Evolutionary conservation across 768 basidiomycete species (phyloP).

Genomic region (Pisolithus orientalis): DNA sequence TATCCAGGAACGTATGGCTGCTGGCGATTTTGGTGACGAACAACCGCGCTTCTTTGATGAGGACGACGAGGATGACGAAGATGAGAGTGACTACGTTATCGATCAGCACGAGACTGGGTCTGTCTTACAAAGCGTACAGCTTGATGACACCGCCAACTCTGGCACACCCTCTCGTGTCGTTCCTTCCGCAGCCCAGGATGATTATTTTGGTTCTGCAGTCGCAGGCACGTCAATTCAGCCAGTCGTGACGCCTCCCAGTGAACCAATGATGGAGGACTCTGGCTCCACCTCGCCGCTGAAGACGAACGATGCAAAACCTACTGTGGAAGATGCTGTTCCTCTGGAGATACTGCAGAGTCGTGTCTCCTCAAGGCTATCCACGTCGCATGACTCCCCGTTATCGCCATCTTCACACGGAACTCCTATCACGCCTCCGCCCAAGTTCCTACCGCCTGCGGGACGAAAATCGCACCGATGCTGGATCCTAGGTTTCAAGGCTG

Average conservation of each 20-base stretch:
- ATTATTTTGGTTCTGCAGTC: slow-evolving; percentile 15
- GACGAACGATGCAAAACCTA: slow-evolving; percentile 41
- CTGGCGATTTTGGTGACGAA: slow-evolving; percentile 59
- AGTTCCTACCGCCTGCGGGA: slow-evolving; percentile 30
- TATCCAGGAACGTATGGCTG: slow-evolving; percentile 59
- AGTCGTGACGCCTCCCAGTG: slow-evolving; percentile 12
- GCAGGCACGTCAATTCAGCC: slow-evolving; percentile 12
- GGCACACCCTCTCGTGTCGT: slow-evolving; percentile 15
- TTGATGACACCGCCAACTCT: slow-evolving; percentile 7
- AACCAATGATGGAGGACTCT: neutral
- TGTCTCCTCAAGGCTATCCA: slow-evolving; percentile 34
- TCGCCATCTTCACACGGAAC: slow-evolving; percentile 10
- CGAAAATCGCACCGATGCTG: slow-evolving; percentile 63
- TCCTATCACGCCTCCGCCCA: slow-evolving; percentile 24
- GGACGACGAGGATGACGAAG: slow-evolving; percentile 35
- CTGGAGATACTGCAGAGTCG: slow-evolving; percentile 61
- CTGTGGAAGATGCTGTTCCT: slow-evolving; percentile 57
- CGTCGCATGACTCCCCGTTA: slow-evolving; percentile 24
- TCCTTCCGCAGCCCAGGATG: slow-evolving; percentile 18
- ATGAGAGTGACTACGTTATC: slow-evolving; percentile 23
- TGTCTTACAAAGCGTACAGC: slow-evolving; percentile 4
- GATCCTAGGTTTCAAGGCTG: slow-evolving; percentile 56
- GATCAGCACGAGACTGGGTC: slow-evolving; percentile 29
- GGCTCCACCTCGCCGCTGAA: slow-evolving; percentile 24
- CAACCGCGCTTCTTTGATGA: slow-evolving; percentile 49